Evolutionary conservation across 805 yeast species (phyloP).

Genomic region (Suhomyces vadensis): DNA sequence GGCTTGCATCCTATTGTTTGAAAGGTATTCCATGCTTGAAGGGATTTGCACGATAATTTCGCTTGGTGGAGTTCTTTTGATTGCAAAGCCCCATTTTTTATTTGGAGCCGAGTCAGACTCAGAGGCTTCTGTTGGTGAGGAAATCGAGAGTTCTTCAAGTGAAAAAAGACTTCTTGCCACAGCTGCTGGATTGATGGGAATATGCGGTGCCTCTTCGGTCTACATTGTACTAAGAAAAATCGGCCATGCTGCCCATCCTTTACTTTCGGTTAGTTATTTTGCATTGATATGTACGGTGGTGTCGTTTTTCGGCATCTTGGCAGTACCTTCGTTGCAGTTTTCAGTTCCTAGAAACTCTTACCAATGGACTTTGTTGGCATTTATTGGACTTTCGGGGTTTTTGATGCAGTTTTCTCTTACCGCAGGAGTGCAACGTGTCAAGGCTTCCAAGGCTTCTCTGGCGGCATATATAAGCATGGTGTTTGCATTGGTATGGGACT

Average conservation of each 20-base stretch:
- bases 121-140: constrained; percentile 33
- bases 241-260: constrained; percentile 77
- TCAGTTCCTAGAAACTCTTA: constrained; percentile 56
- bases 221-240: constrained; percentile 71
- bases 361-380: constrained; percentile 66
- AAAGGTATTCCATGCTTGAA: constrained; percentile 65
- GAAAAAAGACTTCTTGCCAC: constrained; percentile 62
- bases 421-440: constrained; percentile 79
- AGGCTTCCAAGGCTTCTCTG: constrained; percentile 73
- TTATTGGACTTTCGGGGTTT: constrained; percentile 78
- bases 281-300: constrained; percentile 60
- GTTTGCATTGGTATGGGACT: constrained; percentile 77
- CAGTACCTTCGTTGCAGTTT: constrained; percentile 60
- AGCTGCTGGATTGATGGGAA: constrained; percentile 62
- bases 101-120: constrained; percentile 48
- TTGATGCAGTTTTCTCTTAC: constrained; percentile 77
- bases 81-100: constrained; percentile 77
- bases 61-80: constrained; percentile 71
- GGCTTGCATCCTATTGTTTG: constrained; percentile 68
- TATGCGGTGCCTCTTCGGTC: constrained; percentile 67
- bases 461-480: constrained; percentile 76
- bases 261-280: constrained; percentile 75
- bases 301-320: constrained; percentile 51
- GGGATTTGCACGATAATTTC: constrained; percentile 69
- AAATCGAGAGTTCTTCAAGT: constrained; percentile 54